phyloP scores from a whole-genome alignment of 73 alveolate species.

The Diophrys sp. region DNA sequence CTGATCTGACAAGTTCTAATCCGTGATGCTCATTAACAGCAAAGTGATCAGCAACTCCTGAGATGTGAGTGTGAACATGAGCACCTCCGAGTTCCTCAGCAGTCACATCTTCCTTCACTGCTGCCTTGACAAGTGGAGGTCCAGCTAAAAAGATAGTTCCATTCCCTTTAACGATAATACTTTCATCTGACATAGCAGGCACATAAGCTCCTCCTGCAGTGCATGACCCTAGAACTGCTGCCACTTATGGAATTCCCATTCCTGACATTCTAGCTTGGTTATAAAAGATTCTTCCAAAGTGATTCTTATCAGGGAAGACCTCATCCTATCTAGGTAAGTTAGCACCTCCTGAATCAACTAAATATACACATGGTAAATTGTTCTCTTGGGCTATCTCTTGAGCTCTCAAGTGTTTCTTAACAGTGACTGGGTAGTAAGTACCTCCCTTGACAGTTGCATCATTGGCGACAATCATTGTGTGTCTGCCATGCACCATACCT shows the following conservation, averaged over 20 bases:
- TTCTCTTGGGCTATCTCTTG: constrained; percentile 94
- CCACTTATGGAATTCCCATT: constrained; percentile 77
- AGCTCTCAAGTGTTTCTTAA: constrained; percentile 95
- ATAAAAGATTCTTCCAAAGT: constrained; percentile 94
- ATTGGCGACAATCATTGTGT: constrained; percentile 88
- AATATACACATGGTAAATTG: constrained; percentile 90
- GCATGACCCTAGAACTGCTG: constrained; percentile 90
- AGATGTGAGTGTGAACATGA: constrained; percentile 78
- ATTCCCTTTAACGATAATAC: constrained; percentile 86
- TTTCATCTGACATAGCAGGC: constrained; percentile 98
- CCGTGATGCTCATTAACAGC: constrained; percentile 86
- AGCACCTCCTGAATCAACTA: constrained; percentile 98
- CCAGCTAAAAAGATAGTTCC: constrained; percentile 97
- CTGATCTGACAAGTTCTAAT: constrained; percentile 55
- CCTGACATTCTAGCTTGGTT: constrained; percentile 87
- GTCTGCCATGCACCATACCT: constrained; percentile 83
- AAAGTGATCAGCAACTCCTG: constrained; percentile 94
- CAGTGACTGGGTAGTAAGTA: constrained; percentile 92
- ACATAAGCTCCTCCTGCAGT: constrained; percentile 99
- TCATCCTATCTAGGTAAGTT: constrained; percentile 73
- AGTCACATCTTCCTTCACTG: constrained; percentile 90
- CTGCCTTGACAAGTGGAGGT: constrained; percentile 97
- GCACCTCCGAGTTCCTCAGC: constrained; percentile 95
- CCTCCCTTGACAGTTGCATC: constrained; percentile 95
- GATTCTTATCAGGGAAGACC: constrained; percentile 91